phyloP scores from a whole-genome alignment of 345 rosid genomes.

The Gynandropsis gynandra region DNA sequence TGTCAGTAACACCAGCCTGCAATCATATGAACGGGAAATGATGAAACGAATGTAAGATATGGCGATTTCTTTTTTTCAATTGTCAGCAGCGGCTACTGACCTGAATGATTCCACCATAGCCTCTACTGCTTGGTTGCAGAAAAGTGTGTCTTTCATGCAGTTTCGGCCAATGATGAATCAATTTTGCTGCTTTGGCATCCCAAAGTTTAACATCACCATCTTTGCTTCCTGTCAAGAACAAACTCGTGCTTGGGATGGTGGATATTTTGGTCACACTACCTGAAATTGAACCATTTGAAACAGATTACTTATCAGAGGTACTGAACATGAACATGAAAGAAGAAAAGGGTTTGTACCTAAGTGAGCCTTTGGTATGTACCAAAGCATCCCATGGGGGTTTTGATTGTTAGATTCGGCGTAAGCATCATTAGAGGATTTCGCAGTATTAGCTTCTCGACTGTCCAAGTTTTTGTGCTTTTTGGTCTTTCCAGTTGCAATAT shows the following conservation, averaged over 20 bases:
- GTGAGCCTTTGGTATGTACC: slow-evolving; percentile 97
- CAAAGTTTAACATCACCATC: slow-evolving; percentile 97
- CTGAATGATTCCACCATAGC: slow-evolving; percentile 82
- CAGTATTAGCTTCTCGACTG: slow-evolving; percentile 29
- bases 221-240: slow-evolving; percentile 92
- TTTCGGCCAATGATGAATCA: slow-evolving; percentile 82
- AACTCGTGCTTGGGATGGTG: slow-evolving; percentile 67
- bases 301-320: background rate
- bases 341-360: slow-evolving; percentile 40
- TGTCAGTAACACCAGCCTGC: slow-evolving; percentile 89
- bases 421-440: slow-evolving; percentile 32
- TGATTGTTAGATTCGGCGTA: no score
- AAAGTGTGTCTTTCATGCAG: slow-evolving; percentile 85
- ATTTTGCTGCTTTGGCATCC: slow-evolving; percentile 80
- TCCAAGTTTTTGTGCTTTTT: slow-evolving; percentile 50
- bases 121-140: slow-evolving; percentile 71
- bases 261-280: slow-evolving; percentile 86
- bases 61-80: background rate
- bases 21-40: slow-evolving; percentile 14
- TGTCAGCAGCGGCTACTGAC: slow-evolving; percentile 25
- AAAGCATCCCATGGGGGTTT: slow-evolving; percentile 75
- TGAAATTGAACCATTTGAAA: slow-evolving; percentile 19
- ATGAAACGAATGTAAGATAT: background rate
- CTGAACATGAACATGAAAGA: background rate
- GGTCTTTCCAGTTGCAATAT: slow-evolving; percentile 77